phyloP scores from a whole-genome alignment of 2,329 filamentous ascomycete genomes.

The Colletotrichum sp. region DNA sequence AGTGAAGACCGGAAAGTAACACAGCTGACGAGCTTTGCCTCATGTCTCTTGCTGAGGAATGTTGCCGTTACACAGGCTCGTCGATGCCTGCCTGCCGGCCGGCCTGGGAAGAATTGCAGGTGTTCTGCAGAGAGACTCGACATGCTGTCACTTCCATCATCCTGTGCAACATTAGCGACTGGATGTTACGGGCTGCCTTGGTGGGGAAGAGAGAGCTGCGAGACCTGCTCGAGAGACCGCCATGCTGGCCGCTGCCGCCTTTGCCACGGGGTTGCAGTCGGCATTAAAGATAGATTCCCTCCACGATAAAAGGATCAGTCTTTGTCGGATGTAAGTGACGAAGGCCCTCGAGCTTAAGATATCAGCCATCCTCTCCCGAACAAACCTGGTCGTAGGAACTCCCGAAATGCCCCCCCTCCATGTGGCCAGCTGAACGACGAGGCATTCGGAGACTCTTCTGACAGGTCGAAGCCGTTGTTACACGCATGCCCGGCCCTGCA shows the following conservation, averaged over 20 bases:
- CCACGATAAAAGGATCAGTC: not conserved
- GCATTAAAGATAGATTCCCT: not conserved
- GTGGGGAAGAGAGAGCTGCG: not conserved
- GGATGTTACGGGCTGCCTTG: not conserved
- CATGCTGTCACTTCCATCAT: conserved; percentile 7
- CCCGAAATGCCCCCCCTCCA: not conserved
- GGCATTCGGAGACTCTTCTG: not conserved
- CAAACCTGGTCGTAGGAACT: not conserved
- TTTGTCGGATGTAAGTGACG: not conserved
- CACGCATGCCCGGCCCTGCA: not conserved
- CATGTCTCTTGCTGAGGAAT: not conserved
- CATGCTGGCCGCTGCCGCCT: not conserved
- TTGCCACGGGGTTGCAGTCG: not conserved
- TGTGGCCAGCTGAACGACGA: conserved; percentile 3
- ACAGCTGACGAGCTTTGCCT: not conserved
- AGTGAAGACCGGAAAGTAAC: not conserved
- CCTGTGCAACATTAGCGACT: not conserved
- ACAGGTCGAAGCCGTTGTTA: not conserved
- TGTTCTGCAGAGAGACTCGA: conserved; percentile 14
- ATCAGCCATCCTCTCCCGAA: not conserved
- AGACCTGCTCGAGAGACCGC: not conserved
- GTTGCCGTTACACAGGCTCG: conserved; percentile 3
- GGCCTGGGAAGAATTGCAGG: not conserved
- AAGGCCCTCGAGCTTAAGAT: not conserved
- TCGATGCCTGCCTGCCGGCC: not conserved